phyloP scores from a whole-genome alignment of 2,329 filamentous ascomycete species.

The Sarocladium brachiariae region DNA sequence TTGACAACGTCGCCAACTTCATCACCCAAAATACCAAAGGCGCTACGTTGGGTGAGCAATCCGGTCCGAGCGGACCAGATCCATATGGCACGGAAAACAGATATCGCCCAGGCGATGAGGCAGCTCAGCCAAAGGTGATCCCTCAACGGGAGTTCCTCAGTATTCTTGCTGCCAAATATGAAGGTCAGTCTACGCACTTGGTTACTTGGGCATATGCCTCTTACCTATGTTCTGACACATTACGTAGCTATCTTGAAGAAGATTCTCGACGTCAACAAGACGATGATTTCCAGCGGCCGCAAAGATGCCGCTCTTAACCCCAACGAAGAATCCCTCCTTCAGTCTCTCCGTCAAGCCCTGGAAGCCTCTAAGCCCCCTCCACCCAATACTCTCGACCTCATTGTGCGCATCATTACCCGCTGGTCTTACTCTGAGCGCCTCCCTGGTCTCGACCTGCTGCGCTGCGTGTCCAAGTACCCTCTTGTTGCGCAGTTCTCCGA shows the following conservation, averaged over 20 bases:
- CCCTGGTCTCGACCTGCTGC: constrained; percentile 78
- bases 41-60: constrained; percentile 64
- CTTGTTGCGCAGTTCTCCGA: constrained; percentile 55
- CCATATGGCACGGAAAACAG: constrained; percentile 72
- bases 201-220: constrained; percentile 7
- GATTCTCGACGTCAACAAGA: constrained; percentile 65
- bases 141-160: constrained; percentile 75
- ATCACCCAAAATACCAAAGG: constrained; percentile 87
- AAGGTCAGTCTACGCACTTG: constrained; percentile 30
- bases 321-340: constrained; percentile 58
- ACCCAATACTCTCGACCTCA: constrained; percentile 50
- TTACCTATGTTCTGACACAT: constrained; percentile 18
- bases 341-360: constrained; percentile 55
- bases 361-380: constrained; percentile 47
- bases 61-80: constrained; percentile 50
- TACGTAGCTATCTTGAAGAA: constrained; percentile 66
- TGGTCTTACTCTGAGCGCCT: constrained; percentile 81
- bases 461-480: constrained; percentile 68
- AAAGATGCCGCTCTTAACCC: constrained; percentile 72
- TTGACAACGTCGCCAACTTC: constrained; percentile 88
- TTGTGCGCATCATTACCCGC: constrained; percentile 64
- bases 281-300: constrained; percentile 61
- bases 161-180: constrained; percentile 67
- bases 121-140: constrained; percentile 49
- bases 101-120: constrained; percentile 65